Percentiles rank a stretch among this genome's conserved stretches.
Evolutionary conservation across 2,329 filamentous ascomycete genomes (phyloP).

Genomic region (Aspergillus sp.): DNA sequence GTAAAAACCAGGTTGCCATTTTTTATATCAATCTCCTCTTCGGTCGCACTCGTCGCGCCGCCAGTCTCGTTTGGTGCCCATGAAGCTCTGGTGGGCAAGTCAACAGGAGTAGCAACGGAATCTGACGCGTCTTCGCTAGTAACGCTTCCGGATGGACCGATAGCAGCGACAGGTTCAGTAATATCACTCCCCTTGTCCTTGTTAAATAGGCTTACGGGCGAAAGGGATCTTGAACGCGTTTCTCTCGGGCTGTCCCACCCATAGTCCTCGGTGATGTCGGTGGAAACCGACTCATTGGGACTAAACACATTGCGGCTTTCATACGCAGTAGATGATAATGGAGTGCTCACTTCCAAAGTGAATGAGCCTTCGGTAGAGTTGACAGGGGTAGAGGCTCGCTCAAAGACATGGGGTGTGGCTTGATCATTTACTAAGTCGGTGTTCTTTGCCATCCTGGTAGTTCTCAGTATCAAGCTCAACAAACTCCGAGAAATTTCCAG

Average conservation of each 20-base stretch:
- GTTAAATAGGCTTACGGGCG: not conserved
- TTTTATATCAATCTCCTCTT: not conserved
- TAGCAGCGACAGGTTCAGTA: not conserved
- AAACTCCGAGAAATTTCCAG: too few species aligned
- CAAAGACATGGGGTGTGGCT: too few species aligned
- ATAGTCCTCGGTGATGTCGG: not conserved
- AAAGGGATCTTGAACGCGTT: not conserved
- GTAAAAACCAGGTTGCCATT: not conserved
- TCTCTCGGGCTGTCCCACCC: not conserved
- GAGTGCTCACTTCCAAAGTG: too few species aligned
- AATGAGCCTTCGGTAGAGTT: too few species aligned
- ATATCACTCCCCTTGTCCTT: not conserved
- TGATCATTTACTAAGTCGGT: too few species aligned
- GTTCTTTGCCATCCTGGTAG: too few species aligned
- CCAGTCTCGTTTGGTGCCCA: not conserved
- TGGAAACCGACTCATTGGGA: too few species aligned
- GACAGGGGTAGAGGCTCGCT: too few species aligned
- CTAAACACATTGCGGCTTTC: too few species aligned
- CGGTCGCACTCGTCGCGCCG: not conserved
- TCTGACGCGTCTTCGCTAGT: not conserved
- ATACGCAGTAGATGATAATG: too few species aligned
- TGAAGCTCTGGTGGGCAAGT: not conserved
- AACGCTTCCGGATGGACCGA: not conserved
- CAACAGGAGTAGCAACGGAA: not conserved
- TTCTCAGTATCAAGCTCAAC: too few species aligned